phyloP scores from a whole-genome alignment of 148 eudicot genomes.

The Simmondsia chinensis region DNA sequence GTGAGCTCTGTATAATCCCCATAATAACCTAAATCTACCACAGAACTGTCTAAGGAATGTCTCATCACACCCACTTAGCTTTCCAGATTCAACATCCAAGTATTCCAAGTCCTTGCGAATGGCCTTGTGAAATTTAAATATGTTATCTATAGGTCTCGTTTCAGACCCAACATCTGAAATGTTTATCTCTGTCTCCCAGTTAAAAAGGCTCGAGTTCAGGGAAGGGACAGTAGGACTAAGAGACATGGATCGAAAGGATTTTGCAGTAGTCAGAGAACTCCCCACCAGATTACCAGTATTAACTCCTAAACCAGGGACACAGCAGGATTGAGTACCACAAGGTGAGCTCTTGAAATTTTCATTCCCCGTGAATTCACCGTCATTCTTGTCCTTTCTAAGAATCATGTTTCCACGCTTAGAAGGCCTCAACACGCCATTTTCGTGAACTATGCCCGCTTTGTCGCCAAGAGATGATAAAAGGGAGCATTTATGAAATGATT shows the following conservation, averaged over 20 bases:
- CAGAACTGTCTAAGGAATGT: slow-evolving; percentile 72
- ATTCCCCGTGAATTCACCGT: slow-evolving; percentile 18
- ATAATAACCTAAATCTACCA: slow-evolving; percentile 83
- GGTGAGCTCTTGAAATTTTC: slow-evolving; percentile 25
- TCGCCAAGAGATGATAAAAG: slow-evolving; percentile 17
- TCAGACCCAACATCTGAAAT: slow-evolving; percentile 34
- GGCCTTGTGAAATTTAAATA: slow-evolving; percentile 91
- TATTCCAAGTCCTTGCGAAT: slow-evolving; percentile 93
- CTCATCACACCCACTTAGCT: slow-evolving; percentile 62
- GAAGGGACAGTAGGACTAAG: slow-evolving; percentile 82
- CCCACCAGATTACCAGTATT: slow-evolving; percentile 42
- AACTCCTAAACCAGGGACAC: slow-evolving; percentile 91
- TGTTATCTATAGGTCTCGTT: slow-evolving; percentile 82
- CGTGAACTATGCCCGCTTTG: slow-evolving; percentile 7
- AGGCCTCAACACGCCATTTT: slow-evolving; percentile 28
- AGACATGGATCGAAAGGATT: slow-evolving; percentile 79
- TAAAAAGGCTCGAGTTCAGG: slow-evolving; percentile 81
- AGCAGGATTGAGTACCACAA: slow-evolving; percentile 57
- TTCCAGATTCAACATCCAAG: slow-evolving; percentile 88
- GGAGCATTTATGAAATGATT: slow-evolving; percentile 26
- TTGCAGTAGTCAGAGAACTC: slow-evolving; percentile 52
- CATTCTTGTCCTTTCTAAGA: slow-evolving; percentile 19
- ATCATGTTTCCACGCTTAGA: slow-evolving; percentile 29
- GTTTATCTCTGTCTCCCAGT: slow-evolving; percentile 76
- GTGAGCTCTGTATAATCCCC: slow-evolving; percentile 95